phyloP scores from a whole-genome alignment of 345 rosid genomes.

The Syzygium aromaticum region DNA sequence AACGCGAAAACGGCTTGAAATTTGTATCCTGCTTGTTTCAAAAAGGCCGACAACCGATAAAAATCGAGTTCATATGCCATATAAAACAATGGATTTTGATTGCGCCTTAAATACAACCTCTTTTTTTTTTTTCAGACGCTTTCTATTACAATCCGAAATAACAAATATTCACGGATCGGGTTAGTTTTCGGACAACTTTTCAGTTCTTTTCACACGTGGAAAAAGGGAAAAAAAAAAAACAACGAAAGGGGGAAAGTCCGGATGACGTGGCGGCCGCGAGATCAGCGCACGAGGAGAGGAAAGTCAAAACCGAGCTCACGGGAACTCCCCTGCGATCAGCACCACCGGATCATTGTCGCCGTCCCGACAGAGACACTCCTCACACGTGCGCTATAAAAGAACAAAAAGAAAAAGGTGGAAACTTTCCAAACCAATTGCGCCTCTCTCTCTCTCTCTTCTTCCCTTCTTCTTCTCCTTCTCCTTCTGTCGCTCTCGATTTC shows the following conservation, averaged over 20 bases:
- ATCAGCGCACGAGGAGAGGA: not conserved
- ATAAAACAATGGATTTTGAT: not conserved
- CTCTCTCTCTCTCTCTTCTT: not conserved
- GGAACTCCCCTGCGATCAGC: not conserved
- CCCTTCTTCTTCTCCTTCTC: not conserved
- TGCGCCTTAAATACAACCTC: not conserved
- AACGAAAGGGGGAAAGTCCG: not conserved
- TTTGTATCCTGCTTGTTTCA: not conserved
- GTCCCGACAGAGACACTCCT: not conserved
- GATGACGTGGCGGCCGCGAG: not conserved
- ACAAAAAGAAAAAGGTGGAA: not conserved
- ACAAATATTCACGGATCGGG: too few species aligned
- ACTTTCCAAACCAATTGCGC: not conserved
- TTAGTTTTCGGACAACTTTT: not conserved
- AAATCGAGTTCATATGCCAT: not conserved
- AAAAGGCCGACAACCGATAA: rapidly evolving
- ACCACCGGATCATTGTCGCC: not conserved
- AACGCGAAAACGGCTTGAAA: not conserved
- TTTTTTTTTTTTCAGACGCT: not conserved
- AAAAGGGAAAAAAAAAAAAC: too few species aligned
- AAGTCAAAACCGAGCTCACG: not conserved
- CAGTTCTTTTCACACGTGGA: not conserved
- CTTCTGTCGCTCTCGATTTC: not conserved
- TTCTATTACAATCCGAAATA: too few species aligned
- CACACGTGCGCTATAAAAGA: not conserved